Percentiles rank a stretch among this genome's conserved stretches.
These are phyloP conservation scores for Silene noctiflora DNA, from an alignment of 179 eudicot genomes.

Conservation along the genomic window DNA sequence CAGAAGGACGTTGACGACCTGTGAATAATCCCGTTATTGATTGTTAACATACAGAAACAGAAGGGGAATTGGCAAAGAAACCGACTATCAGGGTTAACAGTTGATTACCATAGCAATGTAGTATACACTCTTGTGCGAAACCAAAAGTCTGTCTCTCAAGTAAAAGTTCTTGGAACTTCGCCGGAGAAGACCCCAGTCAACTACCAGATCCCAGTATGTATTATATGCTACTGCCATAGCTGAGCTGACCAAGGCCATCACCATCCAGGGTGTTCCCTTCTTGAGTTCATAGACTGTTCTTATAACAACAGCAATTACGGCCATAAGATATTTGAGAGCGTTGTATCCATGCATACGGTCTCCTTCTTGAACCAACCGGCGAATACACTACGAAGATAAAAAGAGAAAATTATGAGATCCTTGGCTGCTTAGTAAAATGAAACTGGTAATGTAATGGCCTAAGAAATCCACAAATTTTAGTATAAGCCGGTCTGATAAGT, in stretches of 20 bases:
- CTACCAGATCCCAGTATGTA: constrained; percentile 62
- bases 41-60: background rate
- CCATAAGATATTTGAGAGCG: constrained; percentile 58
- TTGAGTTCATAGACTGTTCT: constrained; percentile 51
- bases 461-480: too few species aligned
- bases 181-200: constrained; percentile 66
- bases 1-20: constrained; percentile 51
- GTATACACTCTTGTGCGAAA: constrained; percentile 52
- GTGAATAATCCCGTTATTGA: constrained; percentile 24
- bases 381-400: constrained; percentile 53
- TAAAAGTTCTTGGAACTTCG: constrained; percentile 44
- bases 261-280: constrained; percentile 43
- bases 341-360: constrained; percentile 45
- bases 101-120: constrained; percentile 51
- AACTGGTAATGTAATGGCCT: background rate
- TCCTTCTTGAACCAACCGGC: constrained; percentile 58
- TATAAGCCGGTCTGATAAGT: too few species aligned
- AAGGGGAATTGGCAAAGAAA: background rate
- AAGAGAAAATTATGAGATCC: background rate
- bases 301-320: constrained; percentile 53
- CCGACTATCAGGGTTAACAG: constrained; percentile 2
- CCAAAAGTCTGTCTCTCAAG: constrained; percentile 50
- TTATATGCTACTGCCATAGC: constrained; percentile 46
- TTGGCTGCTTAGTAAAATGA: background rate
- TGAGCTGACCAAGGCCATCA: constrained; percentile 50